Percentiles rank a stretch among this genome's conserved stretches.
phyloP scores from a whole-genome alignment of 225 moss, liverwort and hornwort genomes.

The Antitrichia curtipendula region DNA sequence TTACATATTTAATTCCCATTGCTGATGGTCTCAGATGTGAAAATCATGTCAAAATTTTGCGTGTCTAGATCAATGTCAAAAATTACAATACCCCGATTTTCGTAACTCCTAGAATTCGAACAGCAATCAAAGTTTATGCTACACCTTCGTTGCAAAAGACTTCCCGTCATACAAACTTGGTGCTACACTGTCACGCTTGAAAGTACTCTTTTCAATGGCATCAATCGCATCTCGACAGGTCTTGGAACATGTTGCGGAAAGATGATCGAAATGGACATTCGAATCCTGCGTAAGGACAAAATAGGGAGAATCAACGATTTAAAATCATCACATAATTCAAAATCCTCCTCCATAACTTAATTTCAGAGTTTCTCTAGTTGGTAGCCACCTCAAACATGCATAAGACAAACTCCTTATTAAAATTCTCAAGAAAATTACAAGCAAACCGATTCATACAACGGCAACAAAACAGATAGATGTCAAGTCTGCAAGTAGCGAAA shows the following conservation, averaged over 20 bases:
- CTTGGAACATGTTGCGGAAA: not conserved
- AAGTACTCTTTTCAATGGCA: not conserved
- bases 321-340: not conserved
- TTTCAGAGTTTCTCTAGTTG: no score
- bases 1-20: not conserved
- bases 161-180: not conserved
- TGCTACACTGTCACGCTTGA: not conserved
- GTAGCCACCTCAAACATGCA: not conserved
- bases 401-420: not conserved
- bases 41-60: not conserved
- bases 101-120: no score
- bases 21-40: no score
- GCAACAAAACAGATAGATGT: not conserved
- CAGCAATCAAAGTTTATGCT: no score
- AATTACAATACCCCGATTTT: not conserved
- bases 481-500: not conserved
- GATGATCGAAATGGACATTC: not conserved
- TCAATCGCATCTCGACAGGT: not conserved
- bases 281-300: not conserved
- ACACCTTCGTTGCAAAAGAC: not conserved
- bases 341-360: not conserved
- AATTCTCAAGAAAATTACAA: not conserved
- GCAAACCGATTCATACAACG: not conserved
- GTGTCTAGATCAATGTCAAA: no score
- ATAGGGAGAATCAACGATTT: not conserved